Conservation (phyloP, 257 asterid genomes). For the Petunia secreta region DNA sequence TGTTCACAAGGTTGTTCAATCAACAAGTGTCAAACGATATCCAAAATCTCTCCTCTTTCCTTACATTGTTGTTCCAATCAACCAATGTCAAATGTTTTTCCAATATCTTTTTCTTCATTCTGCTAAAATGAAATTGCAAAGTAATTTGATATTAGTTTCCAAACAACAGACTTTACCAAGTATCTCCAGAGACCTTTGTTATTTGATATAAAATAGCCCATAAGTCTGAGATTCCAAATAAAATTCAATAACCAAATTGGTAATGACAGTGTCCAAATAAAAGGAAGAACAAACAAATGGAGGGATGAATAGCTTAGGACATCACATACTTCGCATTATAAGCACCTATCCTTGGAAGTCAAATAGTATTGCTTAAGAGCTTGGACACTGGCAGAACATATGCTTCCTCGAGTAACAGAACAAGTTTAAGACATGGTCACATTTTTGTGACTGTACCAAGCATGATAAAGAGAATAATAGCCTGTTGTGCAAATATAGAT, state of each 20-base stretch:
- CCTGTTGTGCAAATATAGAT: neutral
- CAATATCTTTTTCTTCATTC: too few species aligned
- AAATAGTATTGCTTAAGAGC: neutral
- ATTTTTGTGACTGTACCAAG: neutral
- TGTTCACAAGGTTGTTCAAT: too few species aligned
- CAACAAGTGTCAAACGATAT: too few species aligned
- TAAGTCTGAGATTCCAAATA: constrained; percentile 1
- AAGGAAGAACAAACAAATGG: neutral
- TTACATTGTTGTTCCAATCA: too few species aligned
- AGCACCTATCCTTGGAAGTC: neutral
- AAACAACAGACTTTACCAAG: neutral
- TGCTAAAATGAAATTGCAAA: neutral
- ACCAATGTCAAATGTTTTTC: too few species aligned
- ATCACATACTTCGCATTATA: neutral
- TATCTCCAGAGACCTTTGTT: neutral
- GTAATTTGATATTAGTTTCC: constrained; percentile 7
- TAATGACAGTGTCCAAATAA: constrained; percentile 2
- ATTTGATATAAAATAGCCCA: constrained; percentile 13
- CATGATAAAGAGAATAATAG: neutral
- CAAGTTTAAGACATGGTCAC: neutral
- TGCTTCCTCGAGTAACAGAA: neutral
- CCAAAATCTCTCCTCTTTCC: too few species aligned
- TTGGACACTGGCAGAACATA: neutral
- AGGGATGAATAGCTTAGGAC: constrained; percentile 8
- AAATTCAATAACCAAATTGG: neutral